Conservation (phyloP, 2,329 filamentous ascomycete genomes). For the Arthrobotrys sphaeroides region DNA sequence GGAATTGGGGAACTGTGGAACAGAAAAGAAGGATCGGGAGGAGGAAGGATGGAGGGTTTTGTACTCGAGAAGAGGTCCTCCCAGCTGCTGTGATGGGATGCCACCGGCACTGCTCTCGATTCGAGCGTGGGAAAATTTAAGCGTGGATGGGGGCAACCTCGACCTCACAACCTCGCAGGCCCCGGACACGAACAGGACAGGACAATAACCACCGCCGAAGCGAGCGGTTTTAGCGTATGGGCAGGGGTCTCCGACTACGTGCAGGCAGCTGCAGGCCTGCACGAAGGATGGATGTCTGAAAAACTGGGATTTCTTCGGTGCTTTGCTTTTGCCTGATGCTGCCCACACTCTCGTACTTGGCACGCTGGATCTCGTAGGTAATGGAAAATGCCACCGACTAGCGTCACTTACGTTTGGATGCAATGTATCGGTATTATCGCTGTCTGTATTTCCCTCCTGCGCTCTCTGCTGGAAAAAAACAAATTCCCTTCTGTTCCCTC, state of each 20-base stretch:
- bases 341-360: constrained; percentile 29
- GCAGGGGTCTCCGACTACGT: constrained; percentile 15
- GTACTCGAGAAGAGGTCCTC: constrained; percentile 50
- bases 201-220: constrained; percentile 42
- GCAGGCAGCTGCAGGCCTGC: constrained; percentile 52
- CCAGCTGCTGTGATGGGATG: constrained; percentile 25
- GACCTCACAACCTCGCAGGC: not conserved
- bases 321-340: constrained; percentile 40
- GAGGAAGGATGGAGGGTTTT: constrained; percentile 53
- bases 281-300: constrained; percentile 16
- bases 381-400: constrained; percentile 51
- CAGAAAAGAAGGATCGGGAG: constrained; percentile 45
- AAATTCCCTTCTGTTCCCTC: constrained; percentile 8
- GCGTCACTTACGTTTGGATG: constrained; percentile 35
- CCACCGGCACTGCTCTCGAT: not conserved
- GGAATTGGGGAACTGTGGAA: constrained; percentile 41
- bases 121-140: constrained; percentile 49
- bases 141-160: constrained; percentile 13
- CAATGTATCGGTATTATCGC: not conserved
- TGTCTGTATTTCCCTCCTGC: constrained; percentile 1
- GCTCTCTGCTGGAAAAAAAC: not conserved
- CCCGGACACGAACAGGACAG: constrained; percentile 3
- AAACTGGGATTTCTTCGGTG: constrained; percentile 32
- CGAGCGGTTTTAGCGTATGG: constrained; percentile 52
- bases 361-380: constrained; percentile 44